Evolutionary conservation across 106 monocot species (phyloP), one percentile per base, ranked within the genome.

Genomic region (Hemerocallis citrina): DNA sequence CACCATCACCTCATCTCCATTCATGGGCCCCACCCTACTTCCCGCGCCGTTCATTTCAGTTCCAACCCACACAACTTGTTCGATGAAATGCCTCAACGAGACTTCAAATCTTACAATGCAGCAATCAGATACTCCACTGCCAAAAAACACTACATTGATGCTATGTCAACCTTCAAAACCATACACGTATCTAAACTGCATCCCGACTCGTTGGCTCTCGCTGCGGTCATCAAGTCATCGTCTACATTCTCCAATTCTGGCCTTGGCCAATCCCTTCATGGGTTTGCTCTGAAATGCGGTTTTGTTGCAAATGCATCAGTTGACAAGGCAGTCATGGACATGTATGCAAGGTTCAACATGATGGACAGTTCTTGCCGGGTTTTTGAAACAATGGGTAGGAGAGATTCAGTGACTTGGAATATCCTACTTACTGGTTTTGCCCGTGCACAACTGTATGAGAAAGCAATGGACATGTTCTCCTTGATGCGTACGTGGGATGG

Each of bases 391-490:
- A 65, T 78, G 67, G 33, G 31, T 21, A 9, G 5, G 21, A 64
- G 40, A 34, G 91, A 92, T 62, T 57, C 83, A 0, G 92, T 81
- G 6, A 57, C 63, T 24, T 81, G 83, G 77, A 92, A 86, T 40
- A 52, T 83, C 48, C 24, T 92, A 36, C 17, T 92, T 38, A 57
- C 80, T 4, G 83, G 73, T 21, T 77, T 46, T 39, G 74, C 92
- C 14, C 74, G 63, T 37, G 56, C 57, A 0, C 48, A 57, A 8
- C 65, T 68, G 49, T 19, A 62, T 5, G 34, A 35, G 10, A 70
- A 77, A 44, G 74, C 65, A 6, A 59, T 64, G 66, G 20, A 21
- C 2, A 24, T 77, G 21, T 73, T 86, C 55, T 19, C 33, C 51
- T 42, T 31, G 14, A 86, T 92, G 86, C 77, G 63, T 54, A 52